Conservation (phyloP, 352 stramenopile species). For the Globisporangium mamillatum region DNA sequence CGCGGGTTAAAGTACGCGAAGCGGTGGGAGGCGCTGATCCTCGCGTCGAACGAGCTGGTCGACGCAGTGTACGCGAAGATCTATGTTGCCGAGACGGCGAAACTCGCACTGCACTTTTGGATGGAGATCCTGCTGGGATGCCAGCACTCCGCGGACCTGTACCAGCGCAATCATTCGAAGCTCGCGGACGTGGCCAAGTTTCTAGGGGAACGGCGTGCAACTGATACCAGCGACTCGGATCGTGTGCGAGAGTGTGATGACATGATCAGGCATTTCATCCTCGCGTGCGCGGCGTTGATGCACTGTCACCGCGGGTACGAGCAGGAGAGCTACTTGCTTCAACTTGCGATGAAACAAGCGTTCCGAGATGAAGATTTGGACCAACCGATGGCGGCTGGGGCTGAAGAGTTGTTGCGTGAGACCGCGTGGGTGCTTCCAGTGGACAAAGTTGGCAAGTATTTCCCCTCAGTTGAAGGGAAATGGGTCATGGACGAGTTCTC, state of each 20-base stretch:
- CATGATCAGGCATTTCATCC: slow-evolving; percentile 30
- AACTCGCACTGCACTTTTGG: slow-evolving; percentile 49
- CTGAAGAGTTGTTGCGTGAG: slow-evolving; percentile 44
- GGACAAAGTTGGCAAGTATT: slow-evolving; percentile 33
- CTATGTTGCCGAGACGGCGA: slow-evolving; percentile 15
- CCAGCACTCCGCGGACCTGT: slow-evolving; percentile 71
- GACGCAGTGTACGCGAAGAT: slow-evolving; percentile 44
- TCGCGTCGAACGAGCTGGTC: slow-evolving; percentile 36
- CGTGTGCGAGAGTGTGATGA: slow-evolving; percentile 4
- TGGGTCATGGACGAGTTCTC: slow-evolving; percentile 78
- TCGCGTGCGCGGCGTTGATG: slow-evolving; percentile 45
- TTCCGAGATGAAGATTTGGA: slow-evolving; percentile 30
- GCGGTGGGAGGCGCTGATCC: slow-evolving; percentile 57
- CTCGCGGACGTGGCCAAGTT: slow-evolving; percentile 42
- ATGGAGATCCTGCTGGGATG: slow-evolving; percentile 65
- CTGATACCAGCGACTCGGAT: slow-evolving; percentile 9
- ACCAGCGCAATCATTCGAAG: slow-evolving; percentile 37
- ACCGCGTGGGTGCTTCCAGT: slow-evolving; percentile 61
- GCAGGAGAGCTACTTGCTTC: slow-evolving; percentile 41
- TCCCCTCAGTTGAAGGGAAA: slow-evolving; percentile 73
- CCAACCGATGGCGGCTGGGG: slow-evolving; percentile 37
- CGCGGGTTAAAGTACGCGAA: slow-evolving; percentile 71
- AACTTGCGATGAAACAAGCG: slow-evolving; percentile 31
- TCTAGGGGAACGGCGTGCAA: slow-evolving; percentile 32
- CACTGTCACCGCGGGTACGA: slow-evolving; percentile 74